Evolutionary conservation across 1,139 yeast species (phyloP), one percentile per base, ranked within the genome.

Genomic region (Scheffersomyces segobiensis): DNA sequence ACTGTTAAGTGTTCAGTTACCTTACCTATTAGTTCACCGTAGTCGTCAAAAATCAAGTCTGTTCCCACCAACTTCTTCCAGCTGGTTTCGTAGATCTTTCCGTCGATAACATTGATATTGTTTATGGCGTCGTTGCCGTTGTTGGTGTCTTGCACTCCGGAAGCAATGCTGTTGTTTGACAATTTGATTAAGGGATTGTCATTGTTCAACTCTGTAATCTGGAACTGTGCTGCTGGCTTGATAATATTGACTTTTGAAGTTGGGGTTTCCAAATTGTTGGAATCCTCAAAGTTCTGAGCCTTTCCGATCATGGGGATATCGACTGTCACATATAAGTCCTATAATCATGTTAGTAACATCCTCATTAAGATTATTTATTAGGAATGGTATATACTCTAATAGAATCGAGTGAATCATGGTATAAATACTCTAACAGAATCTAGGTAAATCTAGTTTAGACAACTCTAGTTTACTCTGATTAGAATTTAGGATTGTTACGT

Each of bases 21-120:
- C 51, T 72, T 71, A 0, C 82, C 84, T 57, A 85, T 69, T 52
- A 79, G 74, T 54, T 84, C 83, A 0, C 88, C 89, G 63, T 81
- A 78, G 60, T 85, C 89, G 64, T 85, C 85, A 65, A 84, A 82
- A 0, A 85, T 73, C 60, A 95, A 74, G 67, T 93, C 98, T 0
- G 97, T 89, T 0, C 99, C 99, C 1, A 91, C 87, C 14, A 91
- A 74, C 59, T 84, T 84, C 54, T 83, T 80, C 98, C 98, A 95
- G 49, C 80, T 77, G 1, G 97, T 96, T 68, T 87, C 86, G 69
- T 87, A 91, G 3, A 91, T 76, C 55, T 76, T 78, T 18, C 81
- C 82, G 61, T 79, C 82, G 5, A 78, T 72, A 5, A 76, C 68
- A 3, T 76, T 68, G 52, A 78, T 65, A 54, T 76, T 73, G 57